Evolutionary conservation across 2,329 filamentous ascomycete genomes (phyloP).

Genomic region (Eutypella sp.): DNA sequence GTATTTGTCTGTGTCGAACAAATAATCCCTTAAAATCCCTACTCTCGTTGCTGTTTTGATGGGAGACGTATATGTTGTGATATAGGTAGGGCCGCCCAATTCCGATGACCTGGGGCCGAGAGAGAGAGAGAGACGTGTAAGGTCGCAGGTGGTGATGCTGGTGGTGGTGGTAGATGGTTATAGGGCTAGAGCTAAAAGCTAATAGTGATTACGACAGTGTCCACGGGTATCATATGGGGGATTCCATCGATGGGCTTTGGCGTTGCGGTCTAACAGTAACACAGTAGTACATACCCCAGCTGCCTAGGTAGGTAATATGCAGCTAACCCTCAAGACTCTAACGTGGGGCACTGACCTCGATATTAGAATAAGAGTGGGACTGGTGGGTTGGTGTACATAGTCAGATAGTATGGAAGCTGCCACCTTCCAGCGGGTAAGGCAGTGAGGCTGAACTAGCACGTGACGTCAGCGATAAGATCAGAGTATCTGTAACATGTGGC

Average conservation of each 20-base stretch:
- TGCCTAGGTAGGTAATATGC: no score
- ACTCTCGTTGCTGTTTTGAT: not conserved
- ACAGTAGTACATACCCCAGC: no score
- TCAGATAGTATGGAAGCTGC: no score
- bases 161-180: not conserved
- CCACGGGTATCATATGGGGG: no score
- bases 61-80: not conserved
- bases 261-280: no score
- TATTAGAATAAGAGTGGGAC: no score
- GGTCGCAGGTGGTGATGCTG: not conserved
- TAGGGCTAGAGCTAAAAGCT: not conserved
- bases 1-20: not conserved
- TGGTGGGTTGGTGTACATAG: no score
- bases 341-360: no score
- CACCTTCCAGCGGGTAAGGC: not conserved
- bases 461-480: conserved; percentile 13
- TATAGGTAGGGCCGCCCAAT: not conserved
- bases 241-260: no score
- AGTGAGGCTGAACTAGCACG: conserved; percentile 4
- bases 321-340: no score
- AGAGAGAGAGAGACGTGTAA: not conserved
- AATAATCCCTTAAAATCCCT: no score
- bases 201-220: no score
- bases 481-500: not conserved
- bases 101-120: not conserved